Percentiles rank a stretch among this genome's conserved stretches.
These are phyloP conservation scores for Parasitella parasitica DNA, from an alignment of 371 early-diverging fungal genomes.

Conservation along the genomic window DNA sequence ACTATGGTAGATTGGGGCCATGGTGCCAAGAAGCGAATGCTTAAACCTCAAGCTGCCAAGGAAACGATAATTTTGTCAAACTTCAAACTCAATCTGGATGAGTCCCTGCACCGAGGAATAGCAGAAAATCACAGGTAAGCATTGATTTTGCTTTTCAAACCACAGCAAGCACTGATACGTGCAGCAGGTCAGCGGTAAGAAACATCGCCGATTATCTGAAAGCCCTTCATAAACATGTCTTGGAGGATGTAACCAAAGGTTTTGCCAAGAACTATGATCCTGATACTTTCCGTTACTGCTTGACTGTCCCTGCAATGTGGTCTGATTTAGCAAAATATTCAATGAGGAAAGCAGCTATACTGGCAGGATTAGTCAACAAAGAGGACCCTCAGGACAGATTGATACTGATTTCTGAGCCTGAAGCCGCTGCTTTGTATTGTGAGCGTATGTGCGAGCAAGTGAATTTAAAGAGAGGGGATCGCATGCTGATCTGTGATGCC, in stretches of 20 bases:
- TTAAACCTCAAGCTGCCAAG: conserved; percentile 51
- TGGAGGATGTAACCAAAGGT: conserved; percentile 40
- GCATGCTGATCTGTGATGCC: conserved; percentile 64
- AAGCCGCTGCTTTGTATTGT: conserved; percentile 63
- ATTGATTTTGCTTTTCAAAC: no score
- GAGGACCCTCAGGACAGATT: conserved; percentile 55
- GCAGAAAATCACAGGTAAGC: conserved; percentile 35
- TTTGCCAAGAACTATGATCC: conserved; percentile 47
- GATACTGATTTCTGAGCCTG: conserved; percentile 58
- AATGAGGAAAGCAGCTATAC: conserved; percentile 57
- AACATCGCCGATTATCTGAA: conserved; percentile 44
- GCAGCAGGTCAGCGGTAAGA: conserved; percentile 26
- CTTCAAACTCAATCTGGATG: conserved; percentile 58
- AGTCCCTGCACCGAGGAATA: conserved; percentile 35
- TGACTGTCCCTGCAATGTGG: conserved; percentile 56
- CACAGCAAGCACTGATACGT: no score
- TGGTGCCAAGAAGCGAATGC: conserved; percentile 48
- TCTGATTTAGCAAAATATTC: conserved; percentile 52
- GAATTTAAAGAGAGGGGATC: conserved; percentile 48
- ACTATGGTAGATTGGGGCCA: conserved; percentile 53
- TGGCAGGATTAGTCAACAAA: conserved; percentile 47
- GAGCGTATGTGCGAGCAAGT: conserved; percentile 54
- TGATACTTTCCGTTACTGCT: conserved; percentile 44
- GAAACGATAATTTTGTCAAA: conserved; percentile 50
- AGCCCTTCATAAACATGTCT: conserved; percentile 36